Evolutionary conservation across 2,329 filamentous ascomycete genomes (phyloP).

Genomic region (Ceratocystis huliohia): DNA sequence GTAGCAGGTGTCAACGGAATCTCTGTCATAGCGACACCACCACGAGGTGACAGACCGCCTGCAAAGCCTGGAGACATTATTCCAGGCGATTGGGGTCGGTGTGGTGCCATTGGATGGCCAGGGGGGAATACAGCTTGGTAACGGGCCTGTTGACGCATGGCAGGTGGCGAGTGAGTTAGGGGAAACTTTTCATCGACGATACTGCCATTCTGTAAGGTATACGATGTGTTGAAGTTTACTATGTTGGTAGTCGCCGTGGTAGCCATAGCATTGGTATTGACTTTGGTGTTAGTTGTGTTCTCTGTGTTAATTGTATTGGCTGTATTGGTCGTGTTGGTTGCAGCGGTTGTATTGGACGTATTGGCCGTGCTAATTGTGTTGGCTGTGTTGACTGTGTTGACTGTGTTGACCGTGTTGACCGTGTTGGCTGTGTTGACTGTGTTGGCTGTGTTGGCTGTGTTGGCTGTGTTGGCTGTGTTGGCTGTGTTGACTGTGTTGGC

Average conservation of each 20-base stretch:
- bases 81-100: conserved; percentile 44
- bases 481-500: no score
- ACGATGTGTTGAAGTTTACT: not conserved
- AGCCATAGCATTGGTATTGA: not conserved
- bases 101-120: conserved; percentile 33
- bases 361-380: not conserved
- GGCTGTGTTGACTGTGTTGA: not conserved
- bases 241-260: conserved; percentile 17
- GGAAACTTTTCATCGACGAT: conserved; percentile 28
- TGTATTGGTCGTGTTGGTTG: not conserved
- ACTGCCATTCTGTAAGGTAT: not conserved
- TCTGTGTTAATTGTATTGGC: not conserved
- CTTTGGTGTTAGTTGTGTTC: not conserved
- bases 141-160: conserved; percentile 31
- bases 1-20: conserved; percentile 40
- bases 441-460: not conserved
- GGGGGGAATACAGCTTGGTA: conserved; percentile 49
- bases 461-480: not conserved
- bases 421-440: not conserved
- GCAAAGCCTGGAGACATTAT: conserved; percentile 51
- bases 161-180: conserved; percentile 44
- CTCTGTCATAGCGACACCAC: conserved; percentile 47
- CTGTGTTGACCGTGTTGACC: not conserved
- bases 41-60: conserved; percentile 48
- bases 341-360: no score